Evolutionary conservation across 192 early-diverging fungal species (phyloP).

Genomic region (Cetraspora pellucida): DNA sequence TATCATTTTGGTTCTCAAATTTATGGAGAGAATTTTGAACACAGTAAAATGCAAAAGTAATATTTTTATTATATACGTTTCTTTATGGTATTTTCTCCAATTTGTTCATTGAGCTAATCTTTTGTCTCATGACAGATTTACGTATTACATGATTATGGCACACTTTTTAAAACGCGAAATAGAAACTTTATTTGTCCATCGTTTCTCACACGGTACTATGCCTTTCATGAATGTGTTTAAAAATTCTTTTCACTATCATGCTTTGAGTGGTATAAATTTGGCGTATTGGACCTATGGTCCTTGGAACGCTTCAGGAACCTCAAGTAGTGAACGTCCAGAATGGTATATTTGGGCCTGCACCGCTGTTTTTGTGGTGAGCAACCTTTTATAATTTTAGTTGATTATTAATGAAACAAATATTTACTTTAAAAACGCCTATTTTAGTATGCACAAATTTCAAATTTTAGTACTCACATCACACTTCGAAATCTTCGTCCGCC

Average conservation of each 20-base stretch:
- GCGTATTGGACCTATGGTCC: conserved; percentile 90
- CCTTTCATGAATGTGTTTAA: conserved; percentile 93
- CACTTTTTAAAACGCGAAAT: conserved; percentile 94
- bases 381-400: conserved; percentile 37
- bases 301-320: conserved; percentile 60
- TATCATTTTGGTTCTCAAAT: conserved; percentile 73
- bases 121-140: conserved; percentile 49
- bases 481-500: conserved; percentile 90
- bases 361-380: conserved; percentile 62
- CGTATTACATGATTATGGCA: conserved; percentile 68
- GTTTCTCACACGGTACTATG: conserved; percentile 94
- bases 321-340: conserved; percentile 48
- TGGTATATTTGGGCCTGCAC: conserved; percentile 46
- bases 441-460: conserved; percentile 82
- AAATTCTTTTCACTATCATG: conserved; percentile 93
- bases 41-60: conserved; percentile 73
- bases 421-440: conserved; percentile 38
- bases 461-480: conserved; percentile 81
- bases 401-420: no score
- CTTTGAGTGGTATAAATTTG: conserved; percentile 81
- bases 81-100: neutral
- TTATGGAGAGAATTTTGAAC: conserved; percentile 67
- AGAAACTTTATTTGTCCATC: conserved; percentile 91
- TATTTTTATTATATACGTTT: neutral
- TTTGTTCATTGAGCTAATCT: neutral